Evolutionary conservation across 2,329 filamentous ascomycete species (phyloP).

Genomic region (Aureobasidium lini): DNA sequence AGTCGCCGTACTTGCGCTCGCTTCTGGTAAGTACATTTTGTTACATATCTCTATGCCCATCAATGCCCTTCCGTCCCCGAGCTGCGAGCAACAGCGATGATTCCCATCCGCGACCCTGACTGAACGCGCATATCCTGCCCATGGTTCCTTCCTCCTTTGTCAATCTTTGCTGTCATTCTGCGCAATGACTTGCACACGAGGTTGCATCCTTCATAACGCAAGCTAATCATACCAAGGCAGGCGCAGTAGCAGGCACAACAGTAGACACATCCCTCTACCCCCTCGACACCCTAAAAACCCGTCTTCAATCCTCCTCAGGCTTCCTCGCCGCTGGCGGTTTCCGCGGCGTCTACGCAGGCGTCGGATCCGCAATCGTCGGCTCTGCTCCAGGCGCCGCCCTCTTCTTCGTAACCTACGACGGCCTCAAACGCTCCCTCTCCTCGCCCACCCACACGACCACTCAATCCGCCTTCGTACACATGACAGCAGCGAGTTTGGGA

Average conservation of each 20-base stretch:
- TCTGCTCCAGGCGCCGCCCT: slow-evolving; percentile 90
- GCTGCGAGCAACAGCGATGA: not conserved
- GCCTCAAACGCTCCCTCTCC: slow-evolving; percentile 19
- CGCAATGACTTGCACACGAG: no score
- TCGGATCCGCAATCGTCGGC: slow-evolving; percentile 82
- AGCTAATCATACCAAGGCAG: slow-evolving; percentile 48
- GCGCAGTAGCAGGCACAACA: slow-evolving; percentile 85
- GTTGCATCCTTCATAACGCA: not conserved
- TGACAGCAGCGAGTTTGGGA: slow-evolving; percentile 76
- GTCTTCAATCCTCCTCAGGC: slow-evolving; percentile 73
- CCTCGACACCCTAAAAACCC: slow-evolving; percentile 97
- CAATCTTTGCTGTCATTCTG: no score
- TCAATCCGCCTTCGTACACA: slow-evolving; percentile 51
- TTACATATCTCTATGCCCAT: not conserved
- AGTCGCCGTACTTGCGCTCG: slow-evolving; percentile 42
- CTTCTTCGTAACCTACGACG: slow-evolving; percentile 60
- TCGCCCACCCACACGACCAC: not conserved
- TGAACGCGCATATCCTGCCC: not conserved
- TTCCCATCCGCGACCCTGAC: not conserved
- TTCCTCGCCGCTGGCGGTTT: slow-evolving; percentile 83
- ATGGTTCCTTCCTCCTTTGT: not conserved
- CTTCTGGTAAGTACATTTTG: slow-evolving; percentile 33
- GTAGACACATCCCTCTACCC: slow-evolving; percentile 96
- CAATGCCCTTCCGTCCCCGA: not conserved
- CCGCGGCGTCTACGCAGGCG: slow-evolving; percentile 83